Evolutionary conservation across 2,329 filamentous ascomycete genomes (phyloP).

Genomic region (Botrytis fabae): DNA sequence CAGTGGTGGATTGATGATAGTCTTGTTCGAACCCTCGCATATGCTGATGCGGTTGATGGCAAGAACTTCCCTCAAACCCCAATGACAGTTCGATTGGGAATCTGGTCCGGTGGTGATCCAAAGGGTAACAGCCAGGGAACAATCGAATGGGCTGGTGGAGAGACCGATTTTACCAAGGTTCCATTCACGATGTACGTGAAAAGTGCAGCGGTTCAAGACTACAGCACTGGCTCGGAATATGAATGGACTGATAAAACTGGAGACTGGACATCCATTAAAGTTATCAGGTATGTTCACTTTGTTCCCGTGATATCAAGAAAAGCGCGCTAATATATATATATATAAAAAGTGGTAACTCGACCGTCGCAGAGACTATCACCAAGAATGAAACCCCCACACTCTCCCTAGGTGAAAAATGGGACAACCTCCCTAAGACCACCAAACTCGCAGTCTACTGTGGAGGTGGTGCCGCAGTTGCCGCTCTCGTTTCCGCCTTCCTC

Average conservation of each 20-base stretch:
- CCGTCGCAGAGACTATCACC: conserved; percentile 48
- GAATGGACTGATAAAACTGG: conserved; percentile 62
- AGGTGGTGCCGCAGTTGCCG: conserved; percentile 48
- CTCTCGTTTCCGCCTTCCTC: conserved; percentile 46
- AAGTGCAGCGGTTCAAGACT: conserved; percentile 57
- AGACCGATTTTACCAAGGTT: conserved; percentile 62
- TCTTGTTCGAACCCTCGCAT: conserved; percentile 62
- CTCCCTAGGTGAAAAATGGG: conserved; percentile 55
- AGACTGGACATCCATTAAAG: conserved; percentile 63
- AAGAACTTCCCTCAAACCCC: conserved; percentile 74
- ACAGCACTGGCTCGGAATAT: conserved; percentile 63
- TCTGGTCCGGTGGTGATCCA: conserved; percentile 64
- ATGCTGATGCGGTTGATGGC: conserved; percentile 61
- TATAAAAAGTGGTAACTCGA: conserved; percentile 56
- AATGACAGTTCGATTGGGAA: conserved; percentile 67
- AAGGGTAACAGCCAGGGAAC: conserved; percentile 53
- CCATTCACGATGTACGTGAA: conserved; percentile 77
- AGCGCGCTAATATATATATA: conserved; percentile 30
- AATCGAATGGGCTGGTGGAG: conserved; percentile 69
- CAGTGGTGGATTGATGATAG: conserved; percentile 70
- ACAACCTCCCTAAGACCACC: conserved; percentile 49
- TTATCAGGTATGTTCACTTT: conserved; percentile 49
- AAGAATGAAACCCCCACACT: conserved; percentile 40
- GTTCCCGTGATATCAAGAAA: neutral
- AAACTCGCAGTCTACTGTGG: conserved; percentile 56